A percentile compares a stretch with the other conserved stretches of the same genome.
Evolutionary conservation across 257 asterid species (phyloP).

Genomic region (Lavandula angustifolia): DNA sequence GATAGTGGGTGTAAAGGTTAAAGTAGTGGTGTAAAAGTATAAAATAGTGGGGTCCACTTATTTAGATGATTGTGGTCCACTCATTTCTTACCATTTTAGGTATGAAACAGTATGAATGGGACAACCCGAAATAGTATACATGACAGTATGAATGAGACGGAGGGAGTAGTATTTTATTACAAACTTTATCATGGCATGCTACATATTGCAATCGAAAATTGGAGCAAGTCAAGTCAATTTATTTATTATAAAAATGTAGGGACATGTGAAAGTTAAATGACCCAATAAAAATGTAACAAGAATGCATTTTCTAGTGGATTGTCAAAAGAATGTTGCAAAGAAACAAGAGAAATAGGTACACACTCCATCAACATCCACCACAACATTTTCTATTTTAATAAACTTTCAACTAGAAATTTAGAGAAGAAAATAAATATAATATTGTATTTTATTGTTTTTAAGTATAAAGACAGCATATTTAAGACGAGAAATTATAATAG

Average conservation of each 20-base stretch:
- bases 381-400: constrained; percentile 1
- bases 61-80: no score
- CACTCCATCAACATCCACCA: constrained; percentile 26
- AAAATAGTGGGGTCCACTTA: no score
- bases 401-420: background rate
- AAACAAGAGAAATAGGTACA: constrained; percentile 21
- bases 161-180: background rate
- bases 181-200: constrained; percentile 27
- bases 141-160: no score
- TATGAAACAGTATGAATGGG: no score
- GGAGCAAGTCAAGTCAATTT: constrained; percentile 25
- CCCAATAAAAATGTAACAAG: constrained; percentile 36
- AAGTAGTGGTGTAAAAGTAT: no score
- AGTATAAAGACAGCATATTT: background rate
- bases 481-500: background rate
- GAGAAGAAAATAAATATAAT: background rate
- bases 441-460: background rate
- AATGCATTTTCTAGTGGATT: constrained; percentile 17
- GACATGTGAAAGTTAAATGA: constrained; percentile 26
- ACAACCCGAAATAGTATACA: no score
- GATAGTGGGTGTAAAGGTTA: no score
- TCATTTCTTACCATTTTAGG: no score
- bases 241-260: constrained; percentile 21
- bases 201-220: constrained; percentile 22
- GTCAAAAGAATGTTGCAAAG: constrained; percentile 19